These are phyloP conservation scores for Fusarium avenaceum DNA, from an alignment of 2,329 filamentous ascomycete species.

Conservation along the genomic window DNA sequence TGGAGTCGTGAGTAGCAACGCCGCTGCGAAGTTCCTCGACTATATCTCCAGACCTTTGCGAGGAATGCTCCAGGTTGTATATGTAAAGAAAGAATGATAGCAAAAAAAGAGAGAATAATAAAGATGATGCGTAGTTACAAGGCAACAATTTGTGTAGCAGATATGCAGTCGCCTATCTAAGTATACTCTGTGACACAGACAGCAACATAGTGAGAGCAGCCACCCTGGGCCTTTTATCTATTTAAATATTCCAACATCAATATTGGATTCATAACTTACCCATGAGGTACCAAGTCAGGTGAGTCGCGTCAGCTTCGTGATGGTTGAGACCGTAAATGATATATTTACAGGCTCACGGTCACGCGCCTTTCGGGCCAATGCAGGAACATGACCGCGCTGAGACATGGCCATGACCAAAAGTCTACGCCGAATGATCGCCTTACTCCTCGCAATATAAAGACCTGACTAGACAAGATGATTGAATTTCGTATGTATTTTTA, in stretches of 20 bases:
- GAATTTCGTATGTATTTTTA: conserved; percentile 10
- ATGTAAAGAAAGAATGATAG: background rate
- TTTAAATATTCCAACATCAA: conserved; percentile 28
- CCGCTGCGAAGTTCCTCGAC: conserved; percentile 31
- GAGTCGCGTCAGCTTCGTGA: conserved; percentile 43
- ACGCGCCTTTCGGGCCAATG: conserved; percentile 36
- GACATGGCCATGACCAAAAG: conserved; percentile 38
- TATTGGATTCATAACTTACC: background rate
- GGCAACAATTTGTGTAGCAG: conserved; percentile 28
- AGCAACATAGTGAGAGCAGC: conserved; percentile 19
- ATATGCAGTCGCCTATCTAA: conserved; percentile 31
- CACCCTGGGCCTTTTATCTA: conserved; percentile 4
- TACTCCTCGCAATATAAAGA: conserved; percentile 7
- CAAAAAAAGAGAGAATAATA: background rate
- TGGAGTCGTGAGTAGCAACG: conserved; percentile 35
- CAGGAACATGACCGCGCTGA: conserved; percentile 44
- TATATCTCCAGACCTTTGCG: conserved; percentile 20
- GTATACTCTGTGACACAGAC: conserved; percentile 28
- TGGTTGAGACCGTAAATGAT: conserved; percentile 40
- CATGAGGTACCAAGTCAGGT: conserved; percentile 38
- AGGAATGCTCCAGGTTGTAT: conserved; percentile 35
- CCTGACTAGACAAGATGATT: conserved; percentile 36
- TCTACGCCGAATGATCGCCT: conserved; percentile 30
- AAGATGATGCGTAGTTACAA: background rate
- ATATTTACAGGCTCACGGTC: conserved; percentile 21